Evolutionary conservation across 768 basidiomycete genomes (phyloP), one percentile per base, ranked within the genome.

Genomic region (Lentinula raphanica): DNA sequence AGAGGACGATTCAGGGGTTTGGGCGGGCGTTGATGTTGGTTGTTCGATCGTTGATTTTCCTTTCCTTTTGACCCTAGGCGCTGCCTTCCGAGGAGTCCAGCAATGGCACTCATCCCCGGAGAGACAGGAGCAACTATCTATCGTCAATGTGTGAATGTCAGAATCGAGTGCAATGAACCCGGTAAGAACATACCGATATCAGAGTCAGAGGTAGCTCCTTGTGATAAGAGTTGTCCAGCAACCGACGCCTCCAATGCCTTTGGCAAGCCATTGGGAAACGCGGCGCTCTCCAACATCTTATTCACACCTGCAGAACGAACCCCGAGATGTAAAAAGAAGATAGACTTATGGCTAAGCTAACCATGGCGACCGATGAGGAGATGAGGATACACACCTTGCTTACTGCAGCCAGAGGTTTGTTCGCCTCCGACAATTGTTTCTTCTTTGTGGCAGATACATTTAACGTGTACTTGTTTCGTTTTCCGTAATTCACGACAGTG

Each of bases 401-500:
- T 86, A 54, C 68, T 71, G 56, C 71, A 67, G 36, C 70, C 68
- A 50, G 71, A 54, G 49, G 63, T 65, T 67, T 51, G 49, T 82
- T 83, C 3, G 83, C 82, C 38, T 81, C 74, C 2, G 77, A 81
- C 56, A 78, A 77, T 61, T 76, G 86, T 77, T 79, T 88, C 82
- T 76, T 83, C 63, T 86, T 90, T 79, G 4, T 56, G 28, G 83
- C 92, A 93, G 60, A 83, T 81, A 71, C 92, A 93, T 74, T 90
- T 92, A 62, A 89, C 85, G 67, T 94, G 92, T 60, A 93, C 84
- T 74, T 87, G 88, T 75, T 87, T 90, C 60, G 84, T 87, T 79
- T 92, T 90, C 51, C 94, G 80, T 56, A 90, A 77, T 67, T 92
- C 86, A 62, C 92, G 84, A 72, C 94, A 96, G 66, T 87, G 86